These are phyloP conservation scores for Pezicula neosporulosa DNA, from an alignment of 2,329 filamentous ascomycete genomes.

Conservation along the genomic window DNA sequence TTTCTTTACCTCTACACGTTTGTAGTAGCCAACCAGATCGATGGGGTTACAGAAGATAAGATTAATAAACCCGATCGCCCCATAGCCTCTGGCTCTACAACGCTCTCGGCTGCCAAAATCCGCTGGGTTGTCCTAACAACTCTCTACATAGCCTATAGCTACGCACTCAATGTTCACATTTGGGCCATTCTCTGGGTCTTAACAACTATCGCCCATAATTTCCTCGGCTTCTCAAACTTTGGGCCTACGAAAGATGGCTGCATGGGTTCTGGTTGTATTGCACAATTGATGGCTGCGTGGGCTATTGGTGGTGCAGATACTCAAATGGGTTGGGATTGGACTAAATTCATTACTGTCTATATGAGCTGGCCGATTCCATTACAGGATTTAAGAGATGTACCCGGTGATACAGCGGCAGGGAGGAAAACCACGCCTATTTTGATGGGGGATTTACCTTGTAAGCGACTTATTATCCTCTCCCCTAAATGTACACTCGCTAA, in stretches of 20 bases:
- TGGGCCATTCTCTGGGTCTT: background rate
- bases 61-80: background rate
- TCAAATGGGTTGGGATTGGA: background rate
- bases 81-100: background rate
- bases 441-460: background rate
- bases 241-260: background rate
- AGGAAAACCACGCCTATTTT: background rate
- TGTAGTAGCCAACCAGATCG: background rate
- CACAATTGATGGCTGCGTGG: background rate
- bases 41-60: background rate
- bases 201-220: background rate
- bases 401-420: background rate
- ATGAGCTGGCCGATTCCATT: background rate
- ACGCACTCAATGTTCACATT: background rate
- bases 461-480: background rate
- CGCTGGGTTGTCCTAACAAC: background rate
- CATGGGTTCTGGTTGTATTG: background rate
- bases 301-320: background rate
- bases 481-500: background rate
- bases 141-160: background rate
- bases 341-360: background rate
- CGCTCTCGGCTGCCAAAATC: background rate
- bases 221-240: background rate
- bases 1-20: conserved; percentile 1
- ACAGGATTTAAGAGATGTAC: conserved; percentile 1